Conservation (phyloP, 2,329 filamentous ascomycete species). For the Karstenula rhodostoma region DNA sequence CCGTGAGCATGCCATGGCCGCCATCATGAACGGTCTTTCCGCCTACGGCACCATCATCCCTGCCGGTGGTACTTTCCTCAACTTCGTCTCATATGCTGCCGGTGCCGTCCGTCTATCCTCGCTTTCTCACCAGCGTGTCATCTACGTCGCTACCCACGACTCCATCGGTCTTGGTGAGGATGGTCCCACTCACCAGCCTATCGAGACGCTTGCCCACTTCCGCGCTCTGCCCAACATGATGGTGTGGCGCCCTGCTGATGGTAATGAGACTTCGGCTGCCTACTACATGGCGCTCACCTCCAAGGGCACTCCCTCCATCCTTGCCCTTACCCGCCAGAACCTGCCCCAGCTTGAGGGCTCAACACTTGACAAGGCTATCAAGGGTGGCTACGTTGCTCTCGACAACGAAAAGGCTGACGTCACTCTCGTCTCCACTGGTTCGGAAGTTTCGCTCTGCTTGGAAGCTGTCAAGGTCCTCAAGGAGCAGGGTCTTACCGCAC, state of each 20-base stretch:
- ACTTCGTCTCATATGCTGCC: conserved; percentile 98
- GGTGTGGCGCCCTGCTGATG: conserved; percentile 98
- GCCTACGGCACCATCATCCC: conserved; percentile 96
- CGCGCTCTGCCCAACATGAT: conserved; percentile 98
- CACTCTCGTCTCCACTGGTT: conserved; percentile 93
- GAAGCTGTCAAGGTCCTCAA: conserved; percentile 91
- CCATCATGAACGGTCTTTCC: conserved; percentile 92
- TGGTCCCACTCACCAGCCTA: conserved; percentile 97
- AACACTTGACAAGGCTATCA: conserved; percentile 84
- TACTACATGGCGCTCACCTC: conserved; percentile 96
- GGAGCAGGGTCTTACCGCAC: conserved; percentile 85
- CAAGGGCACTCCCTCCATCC: conserved; percentile 88
- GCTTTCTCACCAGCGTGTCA: conserved; percentile 86
- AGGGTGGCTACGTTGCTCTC: conserved; percentile 92
- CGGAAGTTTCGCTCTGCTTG: conserved; percentile 92
- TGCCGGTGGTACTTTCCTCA: conserved; percentile 95
- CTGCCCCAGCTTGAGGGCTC: conserved; percentile 96
- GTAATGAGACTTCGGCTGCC: conserved; percentile 96
- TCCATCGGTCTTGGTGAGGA: conserved; percentile 99
- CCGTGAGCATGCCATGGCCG: conserved; percentile 90
- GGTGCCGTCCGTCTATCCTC: conserved; percentile 94
- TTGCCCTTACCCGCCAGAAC: conserved; percentile 97
- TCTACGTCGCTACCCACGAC: conserved; percentile 98
- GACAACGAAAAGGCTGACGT: conserved; percentile 85
- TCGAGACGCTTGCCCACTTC: conserved; percentile 98